These are phyloP conservation scores for Hyaloscypha hepaticicola DNA, from an alignment of 495 filamentous ascomycete species.

Conservation along the genomic window DNA sequence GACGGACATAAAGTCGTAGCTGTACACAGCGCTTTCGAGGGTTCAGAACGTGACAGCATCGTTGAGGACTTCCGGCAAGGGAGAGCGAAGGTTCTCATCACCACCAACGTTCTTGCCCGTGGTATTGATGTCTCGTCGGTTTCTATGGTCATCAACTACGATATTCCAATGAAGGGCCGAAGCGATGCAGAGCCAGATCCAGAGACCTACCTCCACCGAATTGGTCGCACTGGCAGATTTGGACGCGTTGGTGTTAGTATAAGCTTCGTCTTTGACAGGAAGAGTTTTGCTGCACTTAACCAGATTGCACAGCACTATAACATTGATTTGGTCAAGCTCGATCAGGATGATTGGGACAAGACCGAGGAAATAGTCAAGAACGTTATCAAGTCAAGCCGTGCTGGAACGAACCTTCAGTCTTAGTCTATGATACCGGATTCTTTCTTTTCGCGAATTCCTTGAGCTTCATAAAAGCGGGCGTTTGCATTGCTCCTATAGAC, in stretches of 20 bases:
- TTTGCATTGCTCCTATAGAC: slow-evolving; percentile 16
- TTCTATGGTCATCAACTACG: slow-evolving; percentile 97
- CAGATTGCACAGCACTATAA: slow-evolving; percentile 71
- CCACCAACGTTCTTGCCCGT: slow-evolving; percentile 94
- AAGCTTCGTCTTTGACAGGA: slow-evolving; percentile 79
- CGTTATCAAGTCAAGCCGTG: slow-evolving; percentile 77
- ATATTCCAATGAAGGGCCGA: slow-evolving; percentile 60
- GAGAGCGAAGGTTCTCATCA: slow-evolving; percentile 93
- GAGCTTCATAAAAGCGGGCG: slow-evolving; percentile 21
- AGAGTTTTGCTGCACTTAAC: slow-evolving; percentile 71
- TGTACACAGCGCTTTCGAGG: slow-evolving; percentile 83
- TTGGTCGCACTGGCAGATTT: slow-evolving; percentile 95
- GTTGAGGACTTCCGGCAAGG: slow-evolving; percentile 87
- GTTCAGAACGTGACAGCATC: slow-evolving; percentile 75
- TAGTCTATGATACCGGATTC: background rate
- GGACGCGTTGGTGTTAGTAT: slow-evolving; percentile 96
- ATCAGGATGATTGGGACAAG: slow-evolving; percentile 74
- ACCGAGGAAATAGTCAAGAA: slow-evolving; percentile 80
- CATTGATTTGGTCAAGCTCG: slow-evolving; percentile 51
- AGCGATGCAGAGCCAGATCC: slow-evolving; percentile 62
- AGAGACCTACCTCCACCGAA: slow-evolving; percentile 97
- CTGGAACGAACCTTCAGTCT: slow-evolving; percentile 55
- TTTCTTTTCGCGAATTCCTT: slow-evolving; percentile 1
- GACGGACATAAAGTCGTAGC: slow-evolving; percentile 91
- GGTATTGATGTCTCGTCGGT: slow-evolving; percentile 97